phyloP scores from a whole-genome alignment of 2,329 filamentous ascomycete species.

The Verticillium klebahnii region DNA sequence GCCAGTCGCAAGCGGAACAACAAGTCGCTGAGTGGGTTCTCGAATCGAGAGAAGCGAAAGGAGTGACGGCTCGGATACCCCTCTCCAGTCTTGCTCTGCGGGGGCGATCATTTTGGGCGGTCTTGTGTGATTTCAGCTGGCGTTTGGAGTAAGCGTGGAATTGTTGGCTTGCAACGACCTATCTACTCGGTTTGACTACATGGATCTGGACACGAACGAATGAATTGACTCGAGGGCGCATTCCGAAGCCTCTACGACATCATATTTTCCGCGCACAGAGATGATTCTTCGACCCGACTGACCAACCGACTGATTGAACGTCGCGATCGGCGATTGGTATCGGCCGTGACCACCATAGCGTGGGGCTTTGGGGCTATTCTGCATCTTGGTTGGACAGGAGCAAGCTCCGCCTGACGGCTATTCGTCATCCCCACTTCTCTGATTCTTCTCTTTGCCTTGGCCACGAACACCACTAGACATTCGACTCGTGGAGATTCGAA shows the following conservation, averaged over 20 bases:
- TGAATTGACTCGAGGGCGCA: background rate
- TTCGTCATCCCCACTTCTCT: background rate
- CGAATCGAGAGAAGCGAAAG: background rate
- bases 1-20: slow-evolving; percentile 18
- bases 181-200: background rate
- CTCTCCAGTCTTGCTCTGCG: background rate
- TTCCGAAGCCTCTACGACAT: background rate
- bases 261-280: background rate
- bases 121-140: background rate
- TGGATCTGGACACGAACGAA: background rate
- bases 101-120: background rate
- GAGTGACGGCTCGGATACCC: background rate
- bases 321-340: background rate
- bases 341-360: background rate
- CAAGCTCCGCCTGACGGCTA: background rate
- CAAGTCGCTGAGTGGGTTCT: background rate
- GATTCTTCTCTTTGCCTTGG: background rate
- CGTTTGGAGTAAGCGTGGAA: background rate
- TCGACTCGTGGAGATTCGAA: too few relatives aligned
- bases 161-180: background rate
- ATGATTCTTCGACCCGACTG: background rate
- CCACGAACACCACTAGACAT: background rate
- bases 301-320: background rate
- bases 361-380: background rate
- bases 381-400: background rate